Conservation (phyloP, 257 asterid genomes). For the Leptodermis oblonga region DNA sequence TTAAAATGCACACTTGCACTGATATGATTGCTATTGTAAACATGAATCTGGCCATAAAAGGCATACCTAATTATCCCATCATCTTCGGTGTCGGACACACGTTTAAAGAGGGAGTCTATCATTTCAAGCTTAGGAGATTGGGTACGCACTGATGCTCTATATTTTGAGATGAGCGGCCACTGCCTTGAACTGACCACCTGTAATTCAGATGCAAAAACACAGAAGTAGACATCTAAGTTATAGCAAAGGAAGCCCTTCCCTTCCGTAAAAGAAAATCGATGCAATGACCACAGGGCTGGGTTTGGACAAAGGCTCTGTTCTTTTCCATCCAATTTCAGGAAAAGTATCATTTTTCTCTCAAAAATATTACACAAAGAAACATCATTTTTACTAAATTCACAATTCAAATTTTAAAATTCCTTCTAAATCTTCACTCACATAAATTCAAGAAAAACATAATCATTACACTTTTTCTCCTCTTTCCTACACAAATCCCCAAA, state of each 20-base stretch:
- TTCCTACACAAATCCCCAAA: too few relatives aligned
- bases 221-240: background rate
- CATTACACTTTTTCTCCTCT: too few relatives aligned
- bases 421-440: too few relatives aligned
- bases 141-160: slow-evolving; percentile 85
- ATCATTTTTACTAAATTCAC: too few relatives aligned
- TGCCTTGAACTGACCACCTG: slow-evolving; percentile 96
- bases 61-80: slow-evolving; percentile 78
- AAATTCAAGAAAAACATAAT: too few relatives aligned
- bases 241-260: background rate
- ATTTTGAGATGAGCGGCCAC: slow-evolving; percentile 87
- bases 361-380: too few relatives aligned
- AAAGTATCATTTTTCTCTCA: too few relatives aligned
- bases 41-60: slow-evolving; percentile 1
- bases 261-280: background rate
- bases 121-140: slow-evolving; percentile 86
- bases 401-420: too few relatives aligned
- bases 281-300: background rate
- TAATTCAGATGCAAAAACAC: background rate
- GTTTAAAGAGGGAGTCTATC: slow-evolving; percentile 74
- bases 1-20: too few relatives aligned
- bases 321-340: too few relatives aligned
- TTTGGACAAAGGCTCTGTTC: too few relatives aligned
- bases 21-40: background rate
- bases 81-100: slow-evolving; percentile 67